Base-by-base conservation (phyloP, 345 rosid genomes). In the Acer saccharum region DNA sequence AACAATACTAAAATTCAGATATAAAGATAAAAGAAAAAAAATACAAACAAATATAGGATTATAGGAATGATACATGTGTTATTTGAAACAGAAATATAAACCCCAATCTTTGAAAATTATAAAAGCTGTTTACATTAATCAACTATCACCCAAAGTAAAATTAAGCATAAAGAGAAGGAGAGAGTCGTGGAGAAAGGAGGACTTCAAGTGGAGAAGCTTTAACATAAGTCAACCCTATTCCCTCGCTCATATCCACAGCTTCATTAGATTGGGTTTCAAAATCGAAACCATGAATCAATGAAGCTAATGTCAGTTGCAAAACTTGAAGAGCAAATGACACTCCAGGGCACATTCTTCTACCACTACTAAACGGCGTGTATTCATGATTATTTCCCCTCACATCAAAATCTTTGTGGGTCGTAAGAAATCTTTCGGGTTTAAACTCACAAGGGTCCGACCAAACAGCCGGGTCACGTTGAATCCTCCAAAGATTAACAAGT, bases 291-390 rank as follows among this genome's bases (percentile, higher is more conserved):
- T 83, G 88, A 7, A 83, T 61, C 68, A 85, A 62, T 29, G 64
- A 69, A 10, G 83, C 81, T 1, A 86, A 8, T 18, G 83, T 52
- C 3, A 83, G 50, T 20, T 65, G 67, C 81, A 73, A 14, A 3
- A 76, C 70, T 16, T 80, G 85, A 43, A 84, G 72, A 0, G 83
- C 85, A 16, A 79, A 64, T 0, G 84, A 71, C 4, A 75, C 8
- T 14, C 85, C 85, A 0, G 85, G 87, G 6, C 89, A 83, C 61
- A 78, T 78, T 65, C 85, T 79, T 23, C 87, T 74, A 4, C 88
- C 83, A 21, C 84, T 67, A 6, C 86, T 57, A 25, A 83, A 83
- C 0, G 85, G 86, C 6, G 81, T 67, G 20, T 46, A 63, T 48
- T 81, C 83, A 17, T 72, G 76, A 55, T 78, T 60, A 14, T 83